Base-by-base conservation (phyloP, 2,329 filamentous ascomycete species). In the Penicillium palitans region DNA sequence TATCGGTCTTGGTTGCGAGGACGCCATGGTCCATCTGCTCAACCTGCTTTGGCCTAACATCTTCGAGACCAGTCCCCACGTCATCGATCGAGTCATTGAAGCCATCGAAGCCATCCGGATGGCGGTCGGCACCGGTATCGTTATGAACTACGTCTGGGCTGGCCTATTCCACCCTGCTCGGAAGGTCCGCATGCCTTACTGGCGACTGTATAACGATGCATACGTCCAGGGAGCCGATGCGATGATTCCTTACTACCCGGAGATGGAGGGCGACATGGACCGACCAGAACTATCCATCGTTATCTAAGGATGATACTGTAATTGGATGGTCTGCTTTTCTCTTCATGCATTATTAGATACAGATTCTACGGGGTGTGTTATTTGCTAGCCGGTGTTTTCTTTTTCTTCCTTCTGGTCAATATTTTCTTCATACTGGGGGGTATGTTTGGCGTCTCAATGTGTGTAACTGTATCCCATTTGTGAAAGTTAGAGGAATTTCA, bases 61-160 rank as follows among this genome's bases (percentile, higher is more conserved):
- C 55, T 99, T 98, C 76, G 95, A 99, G 78, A 99, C 95, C 6
- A 95, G 90, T 68, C 95, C 95, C 0, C 95, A 99, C 83, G 95
- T 99, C 69, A 99, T 99, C 68, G 95, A 99, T 77, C 88, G 95
- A 45, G 96, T 99, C 66, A 90, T 99, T 63, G 96, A 99, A 76
- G 95, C 96, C 51, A 96, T 99, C 66, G 95, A 98, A 75, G 95
- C 93, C 40, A 90, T 99, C 62, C 87, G 95, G 48, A 91, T 97
- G 81, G 92, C 93, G 0, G 89, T 98, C 45, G 95, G 95, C 0
- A 91, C 92, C 0, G 95, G 95, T 3, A 80, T 96, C 24, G 91
- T 97, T 37, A 89, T 99, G 84, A 99, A 99, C 79, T 99, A 99
- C 75, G 89, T 98, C 60, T 98, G 93, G 93, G 93, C 95, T 0